Base-by-base conservation (phyloP, 129 eudicot species). In the Chrysanthemum lavandulifolium region DNA sequence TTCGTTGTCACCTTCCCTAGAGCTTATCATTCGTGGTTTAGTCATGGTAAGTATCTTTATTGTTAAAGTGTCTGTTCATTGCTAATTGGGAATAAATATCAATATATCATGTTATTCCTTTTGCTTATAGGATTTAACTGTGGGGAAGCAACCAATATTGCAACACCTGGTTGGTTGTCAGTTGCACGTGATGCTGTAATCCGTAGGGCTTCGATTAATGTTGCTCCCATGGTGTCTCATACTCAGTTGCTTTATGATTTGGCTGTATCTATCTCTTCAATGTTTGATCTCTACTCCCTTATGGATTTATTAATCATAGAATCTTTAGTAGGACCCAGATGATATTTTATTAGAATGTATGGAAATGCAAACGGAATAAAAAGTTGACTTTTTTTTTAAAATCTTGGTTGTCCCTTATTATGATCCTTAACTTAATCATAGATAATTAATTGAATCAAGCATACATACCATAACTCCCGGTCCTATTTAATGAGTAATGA, bases 181-280 rank as follows among this genome's bases (percentile, higher is more conserved):
- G 84, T 90, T 82, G 99, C 99, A 79, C 82, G 74, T 78, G 94
- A 94, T 53, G 97, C 97, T 71, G 99, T 96, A 76, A 78, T 90
- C 58, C 99, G 97, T 19, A 83, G 99, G 83, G 97, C 99, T 73
- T 85, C 99, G n/a, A 86, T 86, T 53, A 94, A 90, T 73, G 84
- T 85, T 69, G 85, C 99, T 75, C 99, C 96, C 45, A 86, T 94
- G 99, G 99, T 94, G 66, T 94, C 99, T 79, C 99, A 94, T 67
- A 77, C 79, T 74, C 97, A 94, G 74, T 79, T 94, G 82, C 91
- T 94, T 40, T 94, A 94, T 84, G 97, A 94, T 76, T 85, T 90
- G 29, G 99, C 97, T 75, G 67, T 88, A 64, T 87, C 92, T 10
- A 55, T 81, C 29, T 82, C 89, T 70, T 93, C 97, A 73, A 90